phyloP scores from a whole-genome alignment of 2,329 filamentous ascomycete species.

The Diaporthe velutina region DNA sequence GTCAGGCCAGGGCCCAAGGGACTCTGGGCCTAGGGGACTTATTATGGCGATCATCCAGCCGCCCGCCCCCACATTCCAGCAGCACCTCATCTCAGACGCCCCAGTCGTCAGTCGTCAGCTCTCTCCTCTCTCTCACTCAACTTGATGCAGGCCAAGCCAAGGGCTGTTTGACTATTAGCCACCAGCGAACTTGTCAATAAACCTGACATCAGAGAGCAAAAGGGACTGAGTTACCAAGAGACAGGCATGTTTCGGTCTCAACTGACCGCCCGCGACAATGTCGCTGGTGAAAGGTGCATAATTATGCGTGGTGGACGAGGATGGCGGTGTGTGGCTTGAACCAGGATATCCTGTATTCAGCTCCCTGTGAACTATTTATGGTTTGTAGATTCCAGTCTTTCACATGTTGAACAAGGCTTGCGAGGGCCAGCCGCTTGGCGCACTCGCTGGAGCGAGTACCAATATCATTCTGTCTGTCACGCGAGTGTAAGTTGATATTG shows the following conservation, averaged over 20 bases:
- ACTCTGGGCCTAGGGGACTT: not conserved
- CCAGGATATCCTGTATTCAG: not conserved
- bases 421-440: not conserved
- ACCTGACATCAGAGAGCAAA: not conserved
- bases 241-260: not conserved
- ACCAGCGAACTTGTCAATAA: not conserved
- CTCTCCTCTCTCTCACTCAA: not conserved
- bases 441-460: not conserved
- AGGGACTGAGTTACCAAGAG: not conserved
- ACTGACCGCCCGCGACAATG: conserved; percentile 3
- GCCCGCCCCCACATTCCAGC: not conserved
- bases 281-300: not conserved
- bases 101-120: not conserved
- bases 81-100: conserved; percentile 6
- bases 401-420: not conserved
- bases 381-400: not conserved
- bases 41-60: not conserved
- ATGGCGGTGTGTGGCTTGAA: conserved; percentile 3
- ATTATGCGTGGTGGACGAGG: not conserved
- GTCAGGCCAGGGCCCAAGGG: not conserved
- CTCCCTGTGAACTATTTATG: not conserved
- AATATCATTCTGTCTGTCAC: not conserved
- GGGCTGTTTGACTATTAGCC: no score
- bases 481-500: no score
- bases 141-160: not conserved